A percentile compares a stretch with the other conserved stretches of the same genome.
Conservation (phyloP, 768 basidiomycete species). For the Hypholoma fasciculare region DNA sequence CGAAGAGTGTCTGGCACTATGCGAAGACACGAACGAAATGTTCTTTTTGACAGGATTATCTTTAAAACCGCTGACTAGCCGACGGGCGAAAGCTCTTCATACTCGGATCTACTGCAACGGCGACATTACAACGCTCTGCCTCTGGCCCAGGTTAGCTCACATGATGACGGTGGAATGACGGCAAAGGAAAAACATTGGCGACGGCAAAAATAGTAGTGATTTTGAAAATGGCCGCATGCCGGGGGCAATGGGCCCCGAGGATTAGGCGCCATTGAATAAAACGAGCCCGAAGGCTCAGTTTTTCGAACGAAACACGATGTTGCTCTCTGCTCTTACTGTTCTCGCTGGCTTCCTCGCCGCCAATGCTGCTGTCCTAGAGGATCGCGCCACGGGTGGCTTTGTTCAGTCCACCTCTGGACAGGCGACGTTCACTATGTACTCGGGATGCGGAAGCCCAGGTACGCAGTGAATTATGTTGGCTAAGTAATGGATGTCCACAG, state of each 20-base stretch:
- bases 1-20: no score
- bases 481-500: neutral
- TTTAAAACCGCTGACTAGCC: neutral
- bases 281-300: neutral
- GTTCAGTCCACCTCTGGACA: constrained; percentile 50
- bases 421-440: constrained; percentile 60
- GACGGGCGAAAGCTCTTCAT: neutral
- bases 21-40: neutral
- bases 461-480: neutral
- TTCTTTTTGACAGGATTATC: neutral
- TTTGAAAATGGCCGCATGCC: neutral
- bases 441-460: constrained; percentile 52
- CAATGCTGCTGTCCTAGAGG: constrained; percentile 25
- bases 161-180: constrained; percentile 5
- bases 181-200: constrained; percentile 5
- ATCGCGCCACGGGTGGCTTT: constrained; percentile 48
- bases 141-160: neutral
- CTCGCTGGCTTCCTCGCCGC: constrained; percentile 21
- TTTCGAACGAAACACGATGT: constrained; percentile 15
- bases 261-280: constrained; percentile 20
- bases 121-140: neutral
- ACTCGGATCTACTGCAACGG: neutral
- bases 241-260: constrained; percentile 6
- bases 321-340: constrained; percentile 17
- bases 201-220: neutral